Evolutionary conservation across 208 protist genomes (phyloP).

Genomic region (Leishmania gerbilli): DNA sequence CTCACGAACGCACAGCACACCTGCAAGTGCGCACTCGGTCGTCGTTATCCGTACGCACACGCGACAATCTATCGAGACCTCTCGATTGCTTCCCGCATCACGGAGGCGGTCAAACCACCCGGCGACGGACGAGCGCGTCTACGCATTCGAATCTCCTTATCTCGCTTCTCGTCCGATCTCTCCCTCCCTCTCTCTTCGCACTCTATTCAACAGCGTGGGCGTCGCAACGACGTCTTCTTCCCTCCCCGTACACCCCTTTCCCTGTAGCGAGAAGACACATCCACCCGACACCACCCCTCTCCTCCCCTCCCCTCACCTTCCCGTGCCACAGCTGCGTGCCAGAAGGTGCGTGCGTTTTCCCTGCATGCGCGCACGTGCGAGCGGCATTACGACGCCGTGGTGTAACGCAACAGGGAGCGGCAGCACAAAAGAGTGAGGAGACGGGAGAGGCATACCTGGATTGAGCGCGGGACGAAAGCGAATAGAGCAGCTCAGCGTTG

Average conservation of each 20-base stretch:
- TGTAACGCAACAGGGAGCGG: neutral
- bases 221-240: neutral
- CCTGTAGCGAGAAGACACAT: too few relatives aligned
- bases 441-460: neutral
- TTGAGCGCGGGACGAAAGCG: too few relatives aligned
- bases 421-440: neutral
- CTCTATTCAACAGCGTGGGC: neutral
- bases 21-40: neutral
- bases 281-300: too few relatives aligned
- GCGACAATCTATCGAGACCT: neutral
- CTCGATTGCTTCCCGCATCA: neutral
- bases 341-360: neutral
- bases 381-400: neutral
- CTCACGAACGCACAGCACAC: neutral
- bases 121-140: neutral
- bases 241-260: neutral
- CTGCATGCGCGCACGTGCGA: neutral
- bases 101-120: neutral
- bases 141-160: neutral
- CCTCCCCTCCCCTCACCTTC: neutral
- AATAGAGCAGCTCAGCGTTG: too few relatives aligned
- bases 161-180: neutral
- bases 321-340: neutral
- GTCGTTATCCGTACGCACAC: neutral
- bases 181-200: neutral